Base-by-base conservation (phyloP, 305 asterid species). In the Plantago lanceolata region DNA sequence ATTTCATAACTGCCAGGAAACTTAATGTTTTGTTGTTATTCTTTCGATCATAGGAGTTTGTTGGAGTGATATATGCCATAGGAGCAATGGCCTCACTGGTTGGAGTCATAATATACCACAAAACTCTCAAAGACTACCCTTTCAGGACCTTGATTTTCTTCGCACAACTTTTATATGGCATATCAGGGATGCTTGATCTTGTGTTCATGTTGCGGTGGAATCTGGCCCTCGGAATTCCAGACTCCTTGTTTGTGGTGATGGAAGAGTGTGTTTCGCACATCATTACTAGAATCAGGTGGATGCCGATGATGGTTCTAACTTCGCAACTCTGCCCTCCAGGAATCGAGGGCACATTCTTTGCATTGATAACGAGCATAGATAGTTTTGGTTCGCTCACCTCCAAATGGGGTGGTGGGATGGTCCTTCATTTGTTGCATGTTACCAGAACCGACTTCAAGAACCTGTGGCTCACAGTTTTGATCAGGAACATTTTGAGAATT, bases 281-380 rank as follows among this genome's bases (percentile, higher is more conserved):
- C 15, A 66, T 85, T 0, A 43, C 72, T 47, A 54, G 77, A 13
- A 75, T 85, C 43, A 48, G 84, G 64, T 81, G 89, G 89, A 85
- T 85, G 80, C 93, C 93, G 0, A 82, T 83, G 85, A 68, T 81
- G 74, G 87, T 83, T 0, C 59, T 85, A 51, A 82, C 85, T 55
- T 78, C 87, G 6, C 81, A 80, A 47, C 63, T 85, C 0, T 85
- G 93, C 53, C 89, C 85, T 20, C 4, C 60, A 19, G 89, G 93
- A 18, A 85, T 85, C 18, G 87, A 85, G 71, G 93, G 93, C 43
- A 85, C 84, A 0, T 83, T 83, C 64, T 85, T 85, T 19, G 89
- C 85, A 0, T 69, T 83, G 13, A 60, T 85, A 68, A 85, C 83
- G 87, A 75, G 84, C 72, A 85, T 81, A 13, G 89, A 85, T 31